Evolutionary conservation across 345 rosid species (phyloP).

Genomic region (Chamaenerion angustifolium): DNA sequence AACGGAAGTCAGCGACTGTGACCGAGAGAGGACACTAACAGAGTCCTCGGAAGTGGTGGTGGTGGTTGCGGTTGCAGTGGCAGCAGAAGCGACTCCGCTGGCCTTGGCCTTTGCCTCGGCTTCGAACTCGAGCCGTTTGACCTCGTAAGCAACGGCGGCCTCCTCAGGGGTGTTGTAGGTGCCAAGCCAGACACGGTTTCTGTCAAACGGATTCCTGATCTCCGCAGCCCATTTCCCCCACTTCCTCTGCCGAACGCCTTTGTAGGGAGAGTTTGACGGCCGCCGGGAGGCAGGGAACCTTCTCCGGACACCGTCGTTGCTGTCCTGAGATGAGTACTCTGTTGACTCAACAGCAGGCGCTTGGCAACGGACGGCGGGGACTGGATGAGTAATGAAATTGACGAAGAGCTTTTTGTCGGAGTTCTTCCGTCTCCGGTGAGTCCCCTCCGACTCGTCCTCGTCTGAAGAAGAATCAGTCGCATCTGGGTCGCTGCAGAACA

Average conservation of each 20-base stretch:
- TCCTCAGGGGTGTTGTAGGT: conserved; percentile 58
- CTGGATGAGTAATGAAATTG: conserved; percentile 41
- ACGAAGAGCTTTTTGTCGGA: conserved; percentile 32
- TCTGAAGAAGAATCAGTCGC: conserved; percentile 79
- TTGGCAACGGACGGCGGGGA: background rate
- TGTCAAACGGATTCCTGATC: conserved; percentile 53
- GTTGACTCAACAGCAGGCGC: conserved; percentile 11
- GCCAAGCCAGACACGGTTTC: conserved; percentile 58
- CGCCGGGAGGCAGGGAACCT: conserved; percentile 5
- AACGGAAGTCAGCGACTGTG: conserved; percentile 22
- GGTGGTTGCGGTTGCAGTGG: background rate
- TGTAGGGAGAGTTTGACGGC: conserved; percentile 7
- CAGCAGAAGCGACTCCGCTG: conserved; percentile 3
- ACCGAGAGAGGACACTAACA: conserved; percentile 38
- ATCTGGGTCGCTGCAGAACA: conserved; percentile 69
- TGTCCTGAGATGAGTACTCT: conserved; percentile 53
- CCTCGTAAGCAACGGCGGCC: conserved; percentile 62
- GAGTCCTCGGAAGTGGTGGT: conserved; percentile 24
- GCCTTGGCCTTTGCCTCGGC: conserved; percentile 10
- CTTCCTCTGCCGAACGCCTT: conserved; percentile 66
- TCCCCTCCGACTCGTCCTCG: conserved; percentile 49
- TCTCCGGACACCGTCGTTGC: conserved; percentile 24
- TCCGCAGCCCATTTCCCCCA: conserved; percentile 97
- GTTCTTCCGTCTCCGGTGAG: background rate
- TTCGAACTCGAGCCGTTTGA: conserved; percentile 48